Evolutionary conservation across 345 rosid species (phyloP).

Genomic region (Pseudoturritis turrita): DNA sequence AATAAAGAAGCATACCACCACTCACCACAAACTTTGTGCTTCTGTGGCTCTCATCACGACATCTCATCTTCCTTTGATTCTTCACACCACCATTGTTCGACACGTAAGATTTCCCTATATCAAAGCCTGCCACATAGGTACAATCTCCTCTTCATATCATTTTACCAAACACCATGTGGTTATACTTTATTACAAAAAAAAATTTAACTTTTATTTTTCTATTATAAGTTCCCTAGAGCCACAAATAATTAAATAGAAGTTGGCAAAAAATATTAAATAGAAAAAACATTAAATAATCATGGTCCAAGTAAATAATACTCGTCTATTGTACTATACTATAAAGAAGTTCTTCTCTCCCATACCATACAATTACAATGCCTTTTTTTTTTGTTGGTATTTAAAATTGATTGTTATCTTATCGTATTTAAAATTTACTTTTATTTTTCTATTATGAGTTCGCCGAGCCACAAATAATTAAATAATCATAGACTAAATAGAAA

Average conservation of each 20-base stretch:
- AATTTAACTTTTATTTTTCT: neutral
- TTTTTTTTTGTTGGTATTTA: neutral
- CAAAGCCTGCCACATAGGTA: constrained; percentile 12
- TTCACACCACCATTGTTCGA: constrained; percentile 9
- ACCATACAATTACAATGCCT: neutral
- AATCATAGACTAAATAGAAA: too few relatives aligned
- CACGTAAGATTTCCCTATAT: constrained; percentile 20
- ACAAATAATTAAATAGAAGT: too few relatives aligned
- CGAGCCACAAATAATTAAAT: too few relatives aligned
- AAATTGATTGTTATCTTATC: too few relatives aligned
- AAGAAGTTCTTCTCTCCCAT: neutral
- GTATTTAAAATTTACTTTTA: too few relatives aligned
- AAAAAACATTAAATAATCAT: neutral
- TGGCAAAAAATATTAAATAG: too few relatives aligned
- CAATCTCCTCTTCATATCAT: neutral
- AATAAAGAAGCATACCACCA: neutral
- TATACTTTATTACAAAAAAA: neutral
- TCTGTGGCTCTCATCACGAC: constrained; percentile 25
- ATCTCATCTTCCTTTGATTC: constrained; percentile 31
- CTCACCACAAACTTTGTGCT: neutral
- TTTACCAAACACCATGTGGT: neutral
- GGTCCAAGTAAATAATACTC: neutral
- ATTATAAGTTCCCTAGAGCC: neutral
- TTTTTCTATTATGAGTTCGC: too few relatives aligned
- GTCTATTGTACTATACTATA: neutral